Evolutionary conservation across 208 protist genomes (phyloP), one percentile per base, ranked within the genome.

Genomic region (Chromosphaera perkinsii): DNA sequence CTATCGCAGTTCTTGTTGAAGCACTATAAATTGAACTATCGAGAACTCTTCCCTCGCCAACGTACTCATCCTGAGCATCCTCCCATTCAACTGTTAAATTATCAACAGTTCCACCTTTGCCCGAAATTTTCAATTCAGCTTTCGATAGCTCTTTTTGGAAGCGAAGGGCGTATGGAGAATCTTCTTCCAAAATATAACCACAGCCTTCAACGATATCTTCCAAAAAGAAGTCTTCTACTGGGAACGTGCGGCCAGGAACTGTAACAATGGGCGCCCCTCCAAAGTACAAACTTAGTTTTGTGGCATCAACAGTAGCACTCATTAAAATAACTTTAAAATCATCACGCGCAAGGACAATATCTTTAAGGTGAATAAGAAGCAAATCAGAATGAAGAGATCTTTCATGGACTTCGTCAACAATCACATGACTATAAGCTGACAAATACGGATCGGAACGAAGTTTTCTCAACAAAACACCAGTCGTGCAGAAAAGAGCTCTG

Each of bases 171-270:
- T n/a, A n/a, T n/a, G n/a, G n/a, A n/a, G n/a, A n/a, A n/a, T n/a
- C n/a, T n/a, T n/a, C n/a, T n/a, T n/a, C n/a, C n/a, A n/a, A n/a
- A n/a, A n/a, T n/a, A n/a, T n/a, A n/a, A n/a, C n/a, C n/a, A n/a
- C n/a, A n/a, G n/a, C n/a, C n/a, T n/a, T n/a, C n/a, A n/a, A n/a
- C n/a, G n/a, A n/a, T n/a, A n/a, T n/a, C n/a, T n/a, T n/a, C n/a
- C n/a, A n/a, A n/a, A n/a, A n/a, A 95, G 47, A 96, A 85, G 39
- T 91, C 92, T 75, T 77, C 91, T 35, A 87, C 93, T 67, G 90
- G 92, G 73, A 89, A 97, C 43, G 90, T 95, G 17, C 94, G 85
- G 29, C 96, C 96, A 1, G 92, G 93, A 59, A 99, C 96, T 59
- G 86, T 91, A 62, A 98, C 94, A 43, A 98, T n/a, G 87, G 3